phyloP scores from a whole-genome alignment of 176 grass and related monocot genomes.

The Zea luxurians region DNA sequence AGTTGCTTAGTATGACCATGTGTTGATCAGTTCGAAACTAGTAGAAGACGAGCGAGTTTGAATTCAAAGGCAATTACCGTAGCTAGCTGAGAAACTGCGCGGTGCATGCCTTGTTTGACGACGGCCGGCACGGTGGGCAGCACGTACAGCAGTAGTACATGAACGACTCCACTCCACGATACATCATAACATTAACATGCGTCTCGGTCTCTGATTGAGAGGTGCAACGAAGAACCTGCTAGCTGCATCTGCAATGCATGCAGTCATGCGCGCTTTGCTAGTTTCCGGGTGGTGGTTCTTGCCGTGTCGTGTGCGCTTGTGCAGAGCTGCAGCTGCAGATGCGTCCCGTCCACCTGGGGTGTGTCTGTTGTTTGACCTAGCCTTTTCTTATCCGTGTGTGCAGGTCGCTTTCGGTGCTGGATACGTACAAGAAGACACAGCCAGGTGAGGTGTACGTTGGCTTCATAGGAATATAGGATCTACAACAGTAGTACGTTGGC shows the following conservation, averaged over 20 bases:
- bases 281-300: no score
- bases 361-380: neutral
- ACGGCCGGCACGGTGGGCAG: neutral
- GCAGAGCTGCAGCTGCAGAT: neutral
- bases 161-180: neutral
- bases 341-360: no score
- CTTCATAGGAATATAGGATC: neutral
- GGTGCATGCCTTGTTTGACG: neutral
- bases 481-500: neutral
- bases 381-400: neutral
- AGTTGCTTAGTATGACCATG: no score
- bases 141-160: neutral
- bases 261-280: no score
- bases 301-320: no score
- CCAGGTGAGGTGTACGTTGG: neutral
- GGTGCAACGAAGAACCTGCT: no score
- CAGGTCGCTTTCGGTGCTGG: conserved; percentile 11
- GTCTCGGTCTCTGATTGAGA: no score
- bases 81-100: neutral
- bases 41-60: no score
- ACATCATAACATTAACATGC: no score
- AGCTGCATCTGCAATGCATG: no score
- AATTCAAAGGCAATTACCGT: no score
- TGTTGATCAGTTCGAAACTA: no score
- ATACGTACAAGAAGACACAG: conserved; percentile 1